Conservation (phyloP, 495 filamentous ascomycete species). For the Tuber magnatum region DNA sequence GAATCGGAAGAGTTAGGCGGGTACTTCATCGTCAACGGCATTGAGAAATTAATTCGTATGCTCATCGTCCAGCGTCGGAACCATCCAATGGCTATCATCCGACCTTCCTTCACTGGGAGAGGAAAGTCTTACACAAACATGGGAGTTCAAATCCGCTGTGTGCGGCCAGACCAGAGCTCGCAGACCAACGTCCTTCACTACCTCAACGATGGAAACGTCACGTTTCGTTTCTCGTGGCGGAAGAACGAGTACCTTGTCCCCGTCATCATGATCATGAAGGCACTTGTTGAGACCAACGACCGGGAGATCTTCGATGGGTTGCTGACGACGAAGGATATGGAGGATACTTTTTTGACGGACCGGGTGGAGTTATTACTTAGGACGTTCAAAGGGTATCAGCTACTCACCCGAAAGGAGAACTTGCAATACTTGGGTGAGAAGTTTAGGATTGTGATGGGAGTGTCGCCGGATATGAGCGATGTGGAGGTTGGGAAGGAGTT, state of each 20-base stretch:
- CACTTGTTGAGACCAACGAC: conserved; percentile 90
- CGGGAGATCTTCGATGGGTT: conserved; percentile 89
- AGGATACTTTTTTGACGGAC: conserved; percentile 90
- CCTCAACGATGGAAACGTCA: conserved; percentile 87
- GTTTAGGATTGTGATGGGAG: conserved; percentile 76
- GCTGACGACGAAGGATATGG: conserved; percentile 65
- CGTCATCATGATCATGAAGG: conserved; percentile 93
- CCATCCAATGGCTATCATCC: conserved; percentile 86
- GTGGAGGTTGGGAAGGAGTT: conserved; percentile 87
- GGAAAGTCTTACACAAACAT: conserved; percentile 78
- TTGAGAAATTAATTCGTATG: conserved; percentile 91
- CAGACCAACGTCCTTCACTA: conserved; percentile 97
- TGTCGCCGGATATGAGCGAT: conserved; percentile 70
- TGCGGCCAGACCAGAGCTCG: conserved; percentile 90
- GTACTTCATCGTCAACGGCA: conserved; percentile 90
- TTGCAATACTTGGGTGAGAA: conserved; percentile 77
- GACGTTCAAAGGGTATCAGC: conserved; percentile 81
- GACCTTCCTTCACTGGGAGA: conserved; percentile 77
- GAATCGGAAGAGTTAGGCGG: conserved; percentile 81
- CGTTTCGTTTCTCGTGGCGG: conserved; percentile 94
- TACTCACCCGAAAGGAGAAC: conserved; percentile 70
- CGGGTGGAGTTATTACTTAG: conserved; percentile 85
- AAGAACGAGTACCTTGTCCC: conserved; percentile 94
- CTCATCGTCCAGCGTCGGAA: conserved; percentile 82
- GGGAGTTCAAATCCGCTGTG: conserved; percentile 83